Conservation (phyloP, 1,139 yeast species). For the Sporopachydermia cereana region DNA sequence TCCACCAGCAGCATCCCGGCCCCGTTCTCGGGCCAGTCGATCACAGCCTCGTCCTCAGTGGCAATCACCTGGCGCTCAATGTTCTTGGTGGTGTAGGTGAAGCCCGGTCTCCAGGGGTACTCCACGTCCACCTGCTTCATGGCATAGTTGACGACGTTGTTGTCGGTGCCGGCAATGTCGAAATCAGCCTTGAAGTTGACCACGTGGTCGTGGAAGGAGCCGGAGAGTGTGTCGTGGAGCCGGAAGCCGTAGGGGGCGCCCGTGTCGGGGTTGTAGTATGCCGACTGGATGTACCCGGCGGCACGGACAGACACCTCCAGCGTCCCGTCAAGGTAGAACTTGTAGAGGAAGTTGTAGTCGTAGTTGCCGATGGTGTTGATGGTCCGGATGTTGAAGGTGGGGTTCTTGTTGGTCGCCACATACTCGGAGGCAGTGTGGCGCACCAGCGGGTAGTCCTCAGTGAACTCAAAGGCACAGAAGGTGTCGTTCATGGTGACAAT, state of each 20-base stretch:
- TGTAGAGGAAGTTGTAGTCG: constrained; percentile 19
- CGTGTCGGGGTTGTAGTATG: constrained; percentile 16
- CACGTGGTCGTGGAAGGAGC: constrained; percentile 20
- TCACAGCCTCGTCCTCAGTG: constrained; percentile 12
- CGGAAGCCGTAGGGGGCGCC: constrained; percentile 16
- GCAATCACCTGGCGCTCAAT: constrained; percentile 12
- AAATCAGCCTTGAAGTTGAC: constrained; percentile 18
- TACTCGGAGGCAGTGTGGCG: constrained; percentile 17
- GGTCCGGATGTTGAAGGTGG: constrained; percentile 16
- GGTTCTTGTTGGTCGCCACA: constrained; percentile 15
- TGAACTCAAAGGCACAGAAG: constrained; percentile 17
- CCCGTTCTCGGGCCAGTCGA: constrained; percentile 13
- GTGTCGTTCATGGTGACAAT: constrained; percentile 17
- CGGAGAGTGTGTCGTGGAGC: constrained; percentile 16
- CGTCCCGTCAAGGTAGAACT: constrained; percentile 18
- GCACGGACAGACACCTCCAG: constrained; percentile 19
- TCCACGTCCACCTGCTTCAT: constrained; percentile 12
- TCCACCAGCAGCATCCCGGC: constrained; percentile 18
- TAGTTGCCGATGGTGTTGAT: constrained; percentile 19
- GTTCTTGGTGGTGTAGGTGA: constrained; percentile 12
- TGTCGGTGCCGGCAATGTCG: constrained; percentile 17
- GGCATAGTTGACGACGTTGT: constrained; percentile 13
- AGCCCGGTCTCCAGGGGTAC: constrained; percentile 19
- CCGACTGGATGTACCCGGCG: constrained; percentile 20
- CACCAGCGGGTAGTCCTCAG: constrained; percentile 17